Percentiles rank a stretch among this genome's conserved stretches.
These are phyloP conservation scores for Samsoniella hepiali DNA, from an alignment of 2,329 filamentous ascomycete species.

Conservation along the genomic window DNA sequence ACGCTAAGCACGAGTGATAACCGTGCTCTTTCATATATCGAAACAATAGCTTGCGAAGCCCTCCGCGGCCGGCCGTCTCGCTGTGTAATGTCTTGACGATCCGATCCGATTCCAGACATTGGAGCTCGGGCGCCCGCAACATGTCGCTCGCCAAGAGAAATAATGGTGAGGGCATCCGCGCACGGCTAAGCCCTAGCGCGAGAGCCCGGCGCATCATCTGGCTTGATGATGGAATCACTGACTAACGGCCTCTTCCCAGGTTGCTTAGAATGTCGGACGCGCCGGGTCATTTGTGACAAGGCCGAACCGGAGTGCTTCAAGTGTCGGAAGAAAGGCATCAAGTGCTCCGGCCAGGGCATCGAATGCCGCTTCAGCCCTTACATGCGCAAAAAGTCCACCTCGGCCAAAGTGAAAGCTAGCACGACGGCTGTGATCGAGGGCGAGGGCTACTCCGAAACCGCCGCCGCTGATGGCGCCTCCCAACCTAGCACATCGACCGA, in stretches of 20 bases:
- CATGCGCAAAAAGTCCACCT: constrained; percentile 22
- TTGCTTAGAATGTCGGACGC: constrained; percentile 38
- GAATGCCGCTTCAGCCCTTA: constrained; percentile 36
- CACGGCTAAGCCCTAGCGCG: background rate
- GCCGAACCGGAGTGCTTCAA: constrained; percentile 37
- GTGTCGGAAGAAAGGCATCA: constrained; percentile 37
- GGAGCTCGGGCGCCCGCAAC: background rate
- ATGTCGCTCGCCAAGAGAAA: constrained; percentile 31
- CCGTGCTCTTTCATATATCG: background rate
- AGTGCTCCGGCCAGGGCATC: constrained; percentile 37
- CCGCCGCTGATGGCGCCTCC: background rate
- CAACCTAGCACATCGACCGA: background rate
- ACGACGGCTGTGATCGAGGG: background rate
- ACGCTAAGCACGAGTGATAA: background rate
- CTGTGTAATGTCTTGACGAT: constrained; percentile 4
- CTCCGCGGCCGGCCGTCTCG: background rate
- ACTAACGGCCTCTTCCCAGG: constrained; percentile 24
- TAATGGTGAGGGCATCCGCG: constrained; percentile 22
- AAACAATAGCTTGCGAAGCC: background rate
- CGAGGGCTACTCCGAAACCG: background rate
- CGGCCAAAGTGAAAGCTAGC: constrained; percentile 20
- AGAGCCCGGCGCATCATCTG: background rate
- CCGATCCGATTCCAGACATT: background rate
- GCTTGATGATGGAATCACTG: background rate
- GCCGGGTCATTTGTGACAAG: constrained; percentile 40